Evolutionary conservation across 1,284 basidiomycete species (phyloP), one percentile per base, ranked within the genome.

Genomic region (Thelephora terrestris): DNA sequence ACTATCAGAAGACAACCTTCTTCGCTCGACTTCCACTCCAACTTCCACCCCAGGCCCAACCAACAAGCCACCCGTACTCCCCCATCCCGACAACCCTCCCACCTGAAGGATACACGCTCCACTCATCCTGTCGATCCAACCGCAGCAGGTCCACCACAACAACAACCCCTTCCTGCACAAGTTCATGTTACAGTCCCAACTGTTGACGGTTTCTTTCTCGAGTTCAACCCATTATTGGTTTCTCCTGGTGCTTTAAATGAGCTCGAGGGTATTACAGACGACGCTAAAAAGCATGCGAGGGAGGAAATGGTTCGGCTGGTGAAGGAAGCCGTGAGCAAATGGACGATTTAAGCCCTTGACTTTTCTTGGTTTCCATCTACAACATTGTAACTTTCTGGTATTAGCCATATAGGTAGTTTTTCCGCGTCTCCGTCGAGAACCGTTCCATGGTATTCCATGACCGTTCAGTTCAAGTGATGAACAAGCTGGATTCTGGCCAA

Each of bases 251-350:
- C 80, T 39, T 65, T 89, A 34, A 84, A 88, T 55, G 77, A 75
- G 39, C 67, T 89, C 10, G 79, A 85, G 50, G 85, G 84, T 3
- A 84, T 89, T 50, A 77, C 83, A 1, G 77, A 81, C 49, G 84
- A 81, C 55, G 84, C 86, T 34, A 89, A 88, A 71, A 85, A 83
- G 60, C 78, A 85, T 56, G 85, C 84, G 12, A 78, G 76, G 55
- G 74, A 79, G 46, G 85, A 88, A 54, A 83, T 88, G 76, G 71
- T 76, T 4, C 67, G 75, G 49, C 65, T 89, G 29, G 76, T 87
- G 27, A 76, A 79, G 58, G 75, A 78, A 43, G 77, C 84, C 17
- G 74, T 86, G 29, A 76, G 80, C 45, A 81, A 85, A 57, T 89
- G 85, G 85, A 80, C 74, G 54, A 72, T 84, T 10, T 32, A 14